phyloP scores from a whole-genome alignment of 345 rosid genomes.

The Moringa oleifera region DNA sequence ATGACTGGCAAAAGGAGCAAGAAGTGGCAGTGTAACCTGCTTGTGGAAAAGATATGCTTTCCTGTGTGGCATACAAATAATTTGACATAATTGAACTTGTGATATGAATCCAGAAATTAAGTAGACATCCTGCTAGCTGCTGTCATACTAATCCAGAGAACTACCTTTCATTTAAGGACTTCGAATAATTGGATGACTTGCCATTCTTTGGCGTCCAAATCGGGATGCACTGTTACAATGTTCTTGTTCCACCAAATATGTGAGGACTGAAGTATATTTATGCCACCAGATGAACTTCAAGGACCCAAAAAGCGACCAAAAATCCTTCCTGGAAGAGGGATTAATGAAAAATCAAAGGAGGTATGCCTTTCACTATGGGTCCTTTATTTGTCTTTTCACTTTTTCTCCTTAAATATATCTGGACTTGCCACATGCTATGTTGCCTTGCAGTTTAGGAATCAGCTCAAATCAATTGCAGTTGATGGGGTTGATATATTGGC shows the following conservation, averaged over 20 bases:
- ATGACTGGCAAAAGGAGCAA: neutral
- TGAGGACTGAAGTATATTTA: constrained; percentile 17
- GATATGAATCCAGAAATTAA: too few species aligned
- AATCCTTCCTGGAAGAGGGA: constrained; percentile 45
- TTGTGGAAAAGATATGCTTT: neutral
- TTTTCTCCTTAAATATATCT: neutral
- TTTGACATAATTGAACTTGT: too few species aligned
- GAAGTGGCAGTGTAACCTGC: neutral
- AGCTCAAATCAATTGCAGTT: constrained; percentile 46
- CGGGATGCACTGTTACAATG: constrained; percentile 7
- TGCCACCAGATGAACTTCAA: constrained; percentile 49
- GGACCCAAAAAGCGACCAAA: constrained; percentile 76
- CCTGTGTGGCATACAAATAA: neutral
- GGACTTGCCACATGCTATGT: constrained; percentile 1
- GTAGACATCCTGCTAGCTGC: neutral
- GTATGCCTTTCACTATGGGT: constrained; percentile 25
- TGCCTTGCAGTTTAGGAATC: constrained; percentile 49
- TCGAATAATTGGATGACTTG: neutral
- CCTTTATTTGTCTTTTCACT: neutral
- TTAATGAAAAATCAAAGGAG: constrained; percentile 61
- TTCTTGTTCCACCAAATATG: neutral
- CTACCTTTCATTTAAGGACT: neutral
- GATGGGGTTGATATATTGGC: constrained; percentile 61
- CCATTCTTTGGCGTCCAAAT: constrained; percentile 1
- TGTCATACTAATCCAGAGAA: neutral